Evolutionary conservation across 768 basidiomycete species (phyloP).

Genomic region (Strobilomyces echinocephalus): DNA sequence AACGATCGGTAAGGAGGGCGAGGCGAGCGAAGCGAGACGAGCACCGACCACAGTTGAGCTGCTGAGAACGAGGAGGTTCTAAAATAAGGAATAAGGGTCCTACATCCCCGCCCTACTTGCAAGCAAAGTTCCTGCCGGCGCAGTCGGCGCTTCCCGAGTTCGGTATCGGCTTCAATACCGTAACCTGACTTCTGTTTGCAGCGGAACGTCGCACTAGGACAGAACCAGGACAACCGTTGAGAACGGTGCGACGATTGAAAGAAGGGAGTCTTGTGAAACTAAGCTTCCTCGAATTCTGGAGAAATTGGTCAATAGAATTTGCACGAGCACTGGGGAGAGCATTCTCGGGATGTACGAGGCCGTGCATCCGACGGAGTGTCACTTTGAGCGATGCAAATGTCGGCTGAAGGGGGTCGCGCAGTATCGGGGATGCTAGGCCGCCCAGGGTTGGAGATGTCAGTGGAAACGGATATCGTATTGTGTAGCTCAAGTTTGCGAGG

Average conservation of each 20-base stretch:
- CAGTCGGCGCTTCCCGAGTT: too few relatives aligned
- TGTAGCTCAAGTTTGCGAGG: conserved; percentile 36
- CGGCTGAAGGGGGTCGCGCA: conserved; percentile 31
- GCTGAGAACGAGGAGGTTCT: too few relatives aligned
- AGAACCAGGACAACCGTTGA: conserved; percentile 15
- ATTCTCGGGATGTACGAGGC: conserved; percentile 31
- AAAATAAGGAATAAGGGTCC: too few relatives aligned
- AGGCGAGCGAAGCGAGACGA: too few relatives aligned
- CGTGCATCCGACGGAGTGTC: conserved; percentile 33
- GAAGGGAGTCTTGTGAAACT: conserved; percentile 11
- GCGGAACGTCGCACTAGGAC: conserved; percentile 7
- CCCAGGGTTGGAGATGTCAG: conserved; percentile 35
- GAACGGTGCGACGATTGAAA: conserved; percentile 18
- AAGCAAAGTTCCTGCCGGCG: too few relatives aligned
- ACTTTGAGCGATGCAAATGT: conserved; percentile 30
- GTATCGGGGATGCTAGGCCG: conserved; percentile 35
- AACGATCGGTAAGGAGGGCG: too few relatives aligned
- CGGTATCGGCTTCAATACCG: conserved; percentile 5
- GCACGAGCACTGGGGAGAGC: conserved; percentile 26
- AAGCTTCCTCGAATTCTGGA: background rate
- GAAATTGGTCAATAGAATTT: background rate
- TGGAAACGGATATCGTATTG: conserved; percentile 30
- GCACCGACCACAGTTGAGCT: too few relatives aligned
- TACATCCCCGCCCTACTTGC: too few relatives aligned
- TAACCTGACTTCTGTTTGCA: conserved; percentile 14